A percentile compares a stretch with the other conserved stretches of the same genome.
Evolutionary conservation across 495 filamentous ascomycete species (phyloP).

Genomic region (Evernia prunastri): DNA sequence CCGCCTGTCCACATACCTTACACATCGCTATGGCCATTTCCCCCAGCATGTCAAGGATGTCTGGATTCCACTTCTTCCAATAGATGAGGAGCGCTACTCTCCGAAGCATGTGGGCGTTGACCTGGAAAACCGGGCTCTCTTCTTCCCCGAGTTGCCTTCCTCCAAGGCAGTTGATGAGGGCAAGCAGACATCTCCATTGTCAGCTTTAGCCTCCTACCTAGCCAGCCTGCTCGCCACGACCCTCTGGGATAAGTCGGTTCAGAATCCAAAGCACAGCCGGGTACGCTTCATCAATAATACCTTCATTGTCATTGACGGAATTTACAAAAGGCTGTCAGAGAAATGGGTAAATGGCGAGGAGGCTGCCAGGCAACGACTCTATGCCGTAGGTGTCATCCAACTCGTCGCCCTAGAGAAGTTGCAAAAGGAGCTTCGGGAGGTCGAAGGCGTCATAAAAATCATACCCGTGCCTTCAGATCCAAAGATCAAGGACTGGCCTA

Average conservation of each 20-base stretch:
- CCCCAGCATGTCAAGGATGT: not conserved
- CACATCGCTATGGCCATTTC: not conserved
- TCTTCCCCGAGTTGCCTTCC: not conserved
- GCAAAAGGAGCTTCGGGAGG: not conserved
- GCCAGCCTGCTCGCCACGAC: not conserved
- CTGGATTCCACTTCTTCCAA: not conserved
- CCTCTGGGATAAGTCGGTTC: conserved; percentile 3
- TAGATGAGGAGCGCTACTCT: not conserved
- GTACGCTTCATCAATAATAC: conserved; percentile 6
- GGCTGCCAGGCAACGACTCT: not conserved
- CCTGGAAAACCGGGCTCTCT: not conserved
- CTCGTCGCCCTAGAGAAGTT: not conserved
- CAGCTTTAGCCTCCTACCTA: not conserved
- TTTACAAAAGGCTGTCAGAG: not conserved
- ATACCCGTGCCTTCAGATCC: not conserved
- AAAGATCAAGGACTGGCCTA: conserved; percentile 1
- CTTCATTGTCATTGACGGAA: conserved; percentile 4
- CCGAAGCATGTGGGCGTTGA: not conserved
- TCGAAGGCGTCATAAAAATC: not conserved
- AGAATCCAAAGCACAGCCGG: conserved; percentile 1
- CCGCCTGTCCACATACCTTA: conserved; percentile 1
- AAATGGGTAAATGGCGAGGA: not conserved
- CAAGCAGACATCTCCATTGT: not conserved
- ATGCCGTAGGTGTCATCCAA: conserved; percentile 1
- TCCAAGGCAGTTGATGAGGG: not conserved